A percentile compares a stretch with the other conserved stretches of the same genome.
Conservation (phyloP, 208 protist species). For the Spironucleus salmonicida region DNA sequence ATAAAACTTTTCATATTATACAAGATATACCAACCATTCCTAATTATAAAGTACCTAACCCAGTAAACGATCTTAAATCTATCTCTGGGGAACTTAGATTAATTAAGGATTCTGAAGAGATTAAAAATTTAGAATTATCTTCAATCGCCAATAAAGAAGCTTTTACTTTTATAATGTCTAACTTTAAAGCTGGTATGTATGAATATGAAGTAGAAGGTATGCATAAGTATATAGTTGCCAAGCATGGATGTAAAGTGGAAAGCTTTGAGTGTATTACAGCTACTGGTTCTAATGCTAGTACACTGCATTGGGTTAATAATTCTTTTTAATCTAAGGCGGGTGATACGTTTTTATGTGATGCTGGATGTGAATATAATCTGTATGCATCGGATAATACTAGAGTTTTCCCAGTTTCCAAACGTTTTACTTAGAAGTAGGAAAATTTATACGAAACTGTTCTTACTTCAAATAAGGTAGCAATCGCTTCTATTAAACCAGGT, state of each 20-base stretch:
- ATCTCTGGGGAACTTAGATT: conserved; percentile 3
- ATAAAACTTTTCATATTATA: too few relatives aligned
- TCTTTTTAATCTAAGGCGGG: conserved; percentile 44
- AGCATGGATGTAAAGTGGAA: conserved; percentile 46
- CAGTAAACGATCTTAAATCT: not conserved
- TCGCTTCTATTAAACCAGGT: conserved; percentile 42
- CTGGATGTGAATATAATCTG: conserved; percentile 48
- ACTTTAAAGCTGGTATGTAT: conserved; percentile 38
- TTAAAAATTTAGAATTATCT: conserved; percentile 67
- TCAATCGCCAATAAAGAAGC: conserved; percentile 61
- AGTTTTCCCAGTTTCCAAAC: conserved; percentile 54
- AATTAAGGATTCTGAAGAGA: conserved; percentile 50
- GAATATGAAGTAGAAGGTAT: conserved; percentile 33
- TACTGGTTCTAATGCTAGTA: conserved; percentile 49
- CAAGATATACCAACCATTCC: too few relatives aligned
- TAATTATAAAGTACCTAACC: too few relatives aligned
- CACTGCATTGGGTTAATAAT: conserved; percentile 62
- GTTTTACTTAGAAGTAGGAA: conserved; percentile 51
- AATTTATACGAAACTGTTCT: conserved; percentile 75
- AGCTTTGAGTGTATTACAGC: conserved; percentile 60
- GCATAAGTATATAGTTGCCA: not conserved
- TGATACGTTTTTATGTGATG: conserved; percentile 53
- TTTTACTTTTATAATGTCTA: conserved; percentile 64
- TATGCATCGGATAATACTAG: conserved; percentile 59
- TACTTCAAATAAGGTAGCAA: conserved; percentile 48